Conservation (phyloP, 2,329 filamentous ascomycete species). For the Colletotrichum eleusines region DNA sequence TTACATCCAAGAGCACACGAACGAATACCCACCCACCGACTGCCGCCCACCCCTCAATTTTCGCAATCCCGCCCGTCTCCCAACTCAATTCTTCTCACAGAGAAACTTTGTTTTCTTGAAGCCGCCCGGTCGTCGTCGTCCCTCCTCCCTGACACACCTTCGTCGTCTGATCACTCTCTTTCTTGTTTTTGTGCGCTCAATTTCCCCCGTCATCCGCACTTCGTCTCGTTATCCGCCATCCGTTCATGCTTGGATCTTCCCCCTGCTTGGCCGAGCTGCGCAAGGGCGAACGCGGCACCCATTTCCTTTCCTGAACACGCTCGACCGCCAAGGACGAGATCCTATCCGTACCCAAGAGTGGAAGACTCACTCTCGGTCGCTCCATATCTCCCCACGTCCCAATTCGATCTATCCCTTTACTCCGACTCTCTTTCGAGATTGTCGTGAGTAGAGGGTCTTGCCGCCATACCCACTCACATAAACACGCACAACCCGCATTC, state of each 20-base stretch:
- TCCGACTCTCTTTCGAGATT: slow-evolving; percentile 60
- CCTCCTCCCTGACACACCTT: slow-evolving; percentile 18
- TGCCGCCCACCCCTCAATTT: slow-evolving; percentile 41
- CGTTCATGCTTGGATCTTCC: slow-evolving; percentile 23
- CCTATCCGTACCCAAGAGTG: slow-evolving; percentile 12
- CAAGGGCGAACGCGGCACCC: slow-evolving; percentile 37
- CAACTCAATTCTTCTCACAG: slow-evolving; percentile 21
- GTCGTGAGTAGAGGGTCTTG: slow-evolving; percentile 61
- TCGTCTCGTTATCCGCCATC: slow-evolving; percentile 18
- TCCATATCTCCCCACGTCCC: slow-evolving; percentile 33
- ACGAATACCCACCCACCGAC: slow-evolving; percentile 40
- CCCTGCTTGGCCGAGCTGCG: slow-evolving; percentile 11
- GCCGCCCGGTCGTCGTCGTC: not conserved
- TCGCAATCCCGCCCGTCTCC: slow-evolving; percentile 32
- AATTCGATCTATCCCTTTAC: slow-evolving; percentile 52
- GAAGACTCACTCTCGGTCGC: slow-evolving; percentile 27
- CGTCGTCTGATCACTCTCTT: slow-evolving; percentile 33
- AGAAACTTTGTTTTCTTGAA: slow-evolving; percentile 24
- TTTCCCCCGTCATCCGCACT: slow-evolving; percentile 15
- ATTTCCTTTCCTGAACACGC: not conserved
- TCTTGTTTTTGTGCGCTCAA: not conserved
- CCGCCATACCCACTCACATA: slow-evolving; percentile 43
- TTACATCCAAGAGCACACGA: slow-evolving; percentile 39
- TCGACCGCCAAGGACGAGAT: slow-evolving; percentile 20
- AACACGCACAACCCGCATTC: slow-evolving; percentile 18